Evolutionary conservation across 805 yeast species (phyloP), one percentile per base, ranked within the genome.

Genomic region (Debaryomyces tyrocola): DNA sequence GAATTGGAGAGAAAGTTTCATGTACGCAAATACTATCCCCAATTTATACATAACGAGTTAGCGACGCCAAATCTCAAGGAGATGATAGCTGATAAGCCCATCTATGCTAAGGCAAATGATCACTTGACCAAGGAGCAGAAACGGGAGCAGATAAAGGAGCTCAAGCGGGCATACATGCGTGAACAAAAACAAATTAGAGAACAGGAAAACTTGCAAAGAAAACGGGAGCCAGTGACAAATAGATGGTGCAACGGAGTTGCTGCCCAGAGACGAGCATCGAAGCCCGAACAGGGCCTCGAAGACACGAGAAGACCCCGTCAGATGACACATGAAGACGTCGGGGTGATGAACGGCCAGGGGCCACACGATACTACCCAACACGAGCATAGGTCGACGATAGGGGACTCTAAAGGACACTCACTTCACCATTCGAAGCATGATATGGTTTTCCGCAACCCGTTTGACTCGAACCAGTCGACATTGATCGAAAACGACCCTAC

Each of bases 21-120:
- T 17, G 64, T 73, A 43, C 64, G 57, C 48, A 73, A 71, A 51
- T 73, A 71, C 53, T 63, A 64, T 40, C 78, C 77, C 5, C 52
- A 55, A 37, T 67, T 53, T 49, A 62, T 73, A 47, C 77, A 70
- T 50, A 72, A 72, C 49, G 60, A 60, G 14, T 52, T 57, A 12
- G 52, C 64, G 15, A 72, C 78, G 2, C 77, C 78, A 3, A 54
- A 57, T n/a, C 58, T 73, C 43, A 57, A 56, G 46, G 60, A 55
- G 21, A 53, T 69, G 56, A 60, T 73, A 9, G 48, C 51, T 11
- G 64, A 68, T 41, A 70, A 69, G 50, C 78, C 77, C 4, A 70
- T 73, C 15, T 73, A 73, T 48, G 58, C 64, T 15, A 66, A 69
- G 27, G 77, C 74, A 18, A 66, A 67, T 51, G 57, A 61, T 44